Conservation (phyloP, 176 grass and related monocot species). For the Hyparrhenia diplandra region DNA sequence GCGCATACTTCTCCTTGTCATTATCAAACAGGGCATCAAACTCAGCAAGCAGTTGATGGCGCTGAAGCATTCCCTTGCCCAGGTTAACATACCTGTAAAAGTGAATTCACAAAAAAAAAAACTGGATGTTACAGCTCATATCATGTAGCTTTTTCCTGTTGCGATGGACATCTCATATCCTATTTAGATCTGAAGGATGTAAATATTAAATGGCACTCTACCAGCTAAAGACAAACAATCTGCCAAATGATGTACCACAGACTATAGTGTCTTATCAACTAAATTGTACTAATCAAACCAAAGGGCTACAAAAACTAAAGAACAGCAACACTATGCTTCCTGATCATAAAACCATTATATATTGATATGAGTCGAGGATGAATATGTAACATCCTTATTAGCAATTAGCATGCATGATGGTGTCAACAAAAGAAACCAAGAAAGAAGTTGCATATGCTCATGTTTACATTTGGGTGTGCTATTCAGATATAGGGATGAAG, state of each 20-base stretch:
- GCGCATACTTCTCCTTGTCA: slow-evolving; percentile 74
- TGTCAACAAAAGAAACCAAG: background rate
- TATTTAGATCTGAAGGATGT: background rate
- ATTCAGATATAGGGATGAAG: background rate
- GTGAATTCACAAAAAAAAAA: slow-evolving; percentile 24
- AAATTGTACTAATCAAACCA: background rate
- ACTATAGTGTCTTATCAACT: background rate
- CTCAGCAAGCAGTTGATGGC: slow-evolving; percentile 82
- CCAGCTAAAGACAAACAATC: background rate
- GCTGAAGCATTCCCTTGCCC: slow-evolving; percentile 93
- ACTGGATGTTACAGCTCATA: background rate
- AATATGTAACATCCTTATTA: background rate
- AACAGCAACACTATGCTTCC: background rate
- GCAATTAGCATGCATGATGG: background rate
- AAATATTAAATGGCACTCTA: background rate
- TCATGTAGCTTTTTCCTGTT: background rate
- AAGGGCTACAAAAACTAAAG: background rate
- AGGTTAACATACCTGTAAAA: slow-evolving; percentile 76
- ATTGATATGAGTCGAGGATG: background rate
- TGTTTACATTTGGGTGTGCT: background rate
- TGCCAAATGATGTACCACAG: background rate
- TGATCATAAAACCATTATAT: background rate
- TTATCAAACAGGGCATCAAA: slow-evolving; percentile 60
- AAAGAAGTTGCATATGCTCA: background rate
- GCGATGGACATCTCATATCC: background rate